Base-by-base conservation (phyloP, 2,329 filamentous ascomycete species). In the Cadophora luteo-olivacea region DNA sequence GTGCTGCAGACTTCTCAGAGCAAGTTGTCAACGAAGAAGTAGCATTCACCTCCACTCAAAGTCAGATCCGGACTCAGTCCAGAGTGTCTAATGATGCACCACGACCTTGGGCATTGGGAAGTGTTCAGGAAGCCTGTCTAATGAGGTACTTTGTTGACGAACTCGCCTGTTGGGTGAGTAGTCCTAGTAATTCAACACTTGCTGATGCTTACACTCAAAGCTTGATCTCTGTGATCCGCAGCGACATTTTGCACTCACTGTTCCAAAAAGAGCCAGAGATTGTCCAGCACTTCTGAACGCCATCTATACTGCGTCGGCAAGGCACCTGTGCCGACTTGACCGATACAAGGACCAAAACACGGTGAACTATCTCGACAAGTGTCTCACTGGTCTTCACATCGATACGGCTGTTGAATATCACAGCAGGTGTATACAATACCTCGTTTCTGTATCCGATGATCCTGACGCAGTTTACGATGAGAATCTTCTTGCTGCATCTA, bases 151-250 rank as follows among this genome's bases (percentile, higher is more conserved):
- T 74, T 54, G 69, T 72, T 25, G 71, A 78, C 68, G 71, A 73
- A 24, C 55, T 76, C 2, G 72, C 74, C 22, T 68, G 66, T 25
- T 75, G 74, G 74, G 74, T 73, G 69, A 49, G 70, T 69, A 41
- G 4, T 41, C 38, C 16, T 12, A 12, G 12, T 41, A 16, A 6
- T 41, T 41, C 38, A 8, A 6, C 12, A 8, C 38, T 9, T 41
- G 29, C 52, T 60, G 32, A 38, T 36, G 29, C 36, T 36, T 7
- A 58, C 32, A 9, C 36, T 45, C 12, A 19, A 41, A 72, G 80
- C 80, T 83, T 68, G 81, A 83, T 68, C 74, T 81, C 3, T 82
- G 81, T 68, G 82, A 83, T 52, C 77, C 77, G 12, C 75, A 79
- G 36, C 77, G 78, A 6, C 80, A 82, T 72, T 83, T 83, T 69